Evolutionary conservation across 257 asterid genomes (phyloP).

Genomic region (Marsdenia floribunda): DNA sequence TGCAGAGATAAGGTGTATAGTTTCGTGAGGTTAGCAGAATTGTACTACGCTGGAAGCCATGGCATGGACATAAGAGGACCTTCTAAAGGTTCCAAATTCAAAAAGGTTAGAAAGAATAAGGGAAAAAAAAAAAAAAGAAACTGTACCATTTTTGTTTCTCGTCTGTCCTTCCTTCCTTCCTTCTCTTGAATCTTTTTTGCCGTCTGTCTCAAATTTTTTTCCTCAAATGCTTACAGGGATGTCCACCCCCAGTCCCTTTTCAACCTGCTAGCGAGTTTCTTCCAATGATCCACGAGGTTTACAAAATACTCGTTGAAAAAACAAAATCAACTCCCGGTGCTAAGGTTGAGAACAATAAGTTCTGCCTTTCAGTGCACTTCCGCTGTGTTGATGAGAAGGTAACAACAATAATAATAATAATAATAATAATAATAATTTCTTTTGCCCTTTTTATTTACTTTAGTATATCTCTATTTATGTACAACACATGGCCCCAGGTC

Average conservation of each 20-base stretch:
- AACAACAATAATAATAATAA: background rate
- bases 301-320: constrained; percentile 54
- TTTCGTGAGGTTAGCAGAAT: constrained; percentile 83
- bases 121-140: background rate
- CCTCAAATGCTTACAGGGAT: too few species aligned
- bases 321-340: constrained; percentile 69
- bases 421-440: background rate
- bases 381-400: constrained; percentile 95
- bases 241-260: constrained; percentile 15
- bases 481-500: background rate
- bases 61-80: constrained; percentile 99
- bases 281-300: constrained; percentile 85
- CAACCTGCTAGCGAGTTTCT: constrained; percentile 87
- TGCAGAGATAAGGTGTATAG: constrained; percentile 85
- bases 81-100: constrained; percentile 69
- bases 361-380: constrained; percentile 83
- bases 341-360: constrained; percentile 81
- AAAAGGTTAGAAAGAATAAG: constrained; percentile 45
- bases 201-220: too few species aligned
- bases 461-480: background rate
- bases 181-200: too few species aligned
- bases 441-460: background rate
- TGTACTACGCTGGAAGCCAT: constrained; percentile 99
- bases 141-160: background rate
- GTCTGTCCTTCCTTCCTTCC: background rate